These are phyloP conservation scores for Heterobasidion irregulare DNA, from an alignment of 1,284 basidiomycete genomes.

Conservation along the genomic window DNA sequence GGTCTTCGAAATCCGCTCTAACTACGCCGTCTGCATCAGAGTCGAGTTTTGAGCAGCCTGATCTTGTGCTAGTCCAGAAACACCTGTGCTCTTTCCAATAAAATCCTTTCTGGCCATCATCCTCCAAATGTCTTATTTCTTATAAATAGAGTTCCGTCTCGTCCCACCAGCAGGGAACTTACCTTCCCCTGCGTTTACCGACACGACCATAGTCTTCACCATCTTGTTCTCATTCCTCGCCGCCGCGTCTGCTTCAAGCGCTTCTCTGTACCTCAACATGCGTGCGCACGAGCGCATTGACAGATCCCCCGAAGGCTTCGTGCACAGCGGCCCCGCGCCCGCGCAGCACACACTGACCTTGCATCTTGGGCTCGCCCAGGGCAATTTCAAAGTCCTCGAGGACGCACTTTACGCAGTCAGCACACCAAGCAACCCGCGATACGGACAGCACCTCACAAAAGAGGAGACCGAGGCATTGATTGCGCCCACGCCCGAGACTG, in stretches of 20 bases:
- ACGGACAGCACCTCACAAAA: not conserved
- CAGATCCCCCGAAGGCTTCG: not conserved
- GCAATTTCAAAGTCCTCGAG: not conserved
- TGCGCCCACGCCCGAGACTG: not conserved
- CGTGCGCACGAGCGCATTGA: not conserved
- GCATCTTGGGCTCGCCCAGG: not conserved
- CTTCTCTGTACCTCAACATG: not conserved
- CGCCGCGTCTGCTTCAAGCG: not conserved
- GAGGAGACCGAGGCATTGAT: not conserved
- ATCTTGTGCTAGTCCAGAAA: no score
- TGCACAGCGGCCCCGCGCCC: no score
- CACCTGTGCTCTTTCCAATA: no score
- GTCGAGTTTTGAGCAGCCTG: no score
- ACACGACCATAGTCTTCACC: not conserved
- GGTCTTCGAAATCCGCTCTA: no score
- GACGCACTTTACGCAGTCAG: not conserved
- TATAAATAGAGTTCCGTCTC: no score
- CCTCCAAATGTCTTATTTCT: no score
- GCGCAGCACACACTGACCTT: not conserved
- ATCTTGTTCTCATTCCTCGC: not conserved
- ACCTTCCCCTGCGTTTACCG: no score
- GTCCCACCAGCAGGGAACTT: no score
- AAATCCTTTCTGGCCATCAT: no score
- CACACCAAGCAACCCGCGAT: not conserved
- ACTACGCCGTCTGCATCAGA: no score